A percentile compares a stretch with the other conserved stretches of the same genome.
Conservation (phyloP, 2,329 filamentous ascomycete genomes). For the Scleromitrula shiraiana region DNA sequence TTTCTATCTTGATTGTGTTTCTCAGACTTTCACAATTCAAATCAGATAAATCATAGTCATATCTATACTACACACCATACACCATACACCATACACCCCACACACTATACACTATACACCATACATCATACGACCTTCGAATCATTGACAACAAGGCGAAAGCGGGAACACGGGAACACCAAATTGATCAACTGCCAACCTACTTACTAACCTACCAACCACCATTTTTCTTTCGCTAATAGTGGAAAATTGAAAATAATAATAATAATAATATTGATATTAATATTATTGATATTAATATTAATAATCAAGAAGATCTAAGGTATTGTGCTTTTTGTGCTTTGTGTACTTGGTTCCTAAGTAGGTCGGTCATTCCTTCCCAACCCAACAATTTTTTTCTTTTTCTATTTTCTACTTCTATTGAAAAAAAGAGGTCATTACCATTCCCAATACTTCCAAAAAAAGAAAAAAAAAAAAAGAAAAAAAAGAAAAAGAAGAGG, state of each 20-base stretch:
- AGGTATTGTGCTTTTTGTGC: no score
- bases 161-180: background rate
- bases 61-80: background rate
- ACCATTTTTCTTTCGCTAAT: background rate
- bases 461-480: background rate
- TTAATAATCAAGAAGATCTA: no score
- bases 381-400: background rate
- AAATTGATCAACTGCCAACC: no score
- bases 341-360: no score
- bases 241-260: no score
- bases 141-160: conserved; percentile 16
- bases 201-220: background rate
- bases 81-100: background rate
- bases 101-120: background rate
- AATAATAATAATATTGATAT: no score
- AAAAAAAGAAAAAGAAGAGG: background rate
- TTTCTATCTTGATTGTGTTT: no score
- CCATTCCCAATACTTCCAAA: background rate
- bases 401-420: background rate
- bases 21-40: no score
- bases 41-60: no score
- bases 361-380: no score
- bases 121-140: background rate
- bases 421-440: background rate
- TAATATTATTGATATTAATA: no score